These are phyloP conservation scores for Omphalea diandra DNA, from an alignment of 441 rosid genomes.

Conservation along the genomic window DNA sequence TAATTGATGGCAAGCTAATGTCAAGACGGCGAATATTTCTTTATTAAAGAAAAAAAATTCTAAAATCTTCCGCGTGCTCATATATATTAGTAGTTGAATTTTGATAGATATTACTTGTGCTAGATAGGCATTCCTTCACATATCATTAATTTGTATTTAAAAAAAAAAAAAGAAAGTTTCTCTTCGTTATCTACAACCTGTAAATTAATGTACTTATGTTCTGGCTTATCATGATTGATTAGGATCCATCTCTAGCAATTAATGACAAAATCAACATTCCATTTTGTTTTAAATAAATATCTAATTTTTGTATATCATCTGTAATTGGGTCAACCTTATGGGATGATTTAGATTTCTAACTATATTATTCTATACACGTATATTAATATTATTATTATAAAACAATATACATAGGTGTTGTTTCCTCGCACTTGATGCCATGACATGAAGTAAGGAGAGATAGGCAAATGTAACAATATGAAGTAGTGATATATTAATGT, in stretches of 20 bases:
- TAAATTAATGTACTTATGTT: neutral
- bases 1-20: no score
- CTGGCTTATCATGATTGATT: neutral
- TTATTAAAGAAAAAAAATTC: no score
- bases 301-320: neutral
- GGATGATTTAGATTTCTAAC: constrained; percentile 25
- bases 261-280: constrained; percentile 32
- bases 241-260: constrained; percentile 7
- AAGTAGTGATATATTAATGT: no score
- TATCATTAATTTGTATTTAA: constrained; percentile 13
- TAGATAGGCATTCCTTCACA: neutral
- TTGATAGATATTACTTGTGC: neutral
- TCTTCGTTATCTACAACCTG: constrained; percentile 12
- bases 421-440: constrained; percentile 33
- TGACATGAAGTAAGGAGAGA: constrained; percentile 37
- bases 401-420: no score
- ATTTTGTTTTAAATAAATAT: constrained; percentile 14
- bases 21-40: no score
- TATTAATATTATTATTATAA: no score
- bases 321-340: constrained; percentile 43
- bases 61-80: no score
- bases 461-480: constrained; percentile 21
- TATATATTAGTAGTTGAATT: constrained; percentile 20
- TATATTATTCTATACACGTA: no score
- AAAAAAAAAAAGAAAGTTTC: neutral